Base-by-base conservation (phyloP, 2,329 filamentous ascomycete species). In the Cercospora nicotianae region DNA sequence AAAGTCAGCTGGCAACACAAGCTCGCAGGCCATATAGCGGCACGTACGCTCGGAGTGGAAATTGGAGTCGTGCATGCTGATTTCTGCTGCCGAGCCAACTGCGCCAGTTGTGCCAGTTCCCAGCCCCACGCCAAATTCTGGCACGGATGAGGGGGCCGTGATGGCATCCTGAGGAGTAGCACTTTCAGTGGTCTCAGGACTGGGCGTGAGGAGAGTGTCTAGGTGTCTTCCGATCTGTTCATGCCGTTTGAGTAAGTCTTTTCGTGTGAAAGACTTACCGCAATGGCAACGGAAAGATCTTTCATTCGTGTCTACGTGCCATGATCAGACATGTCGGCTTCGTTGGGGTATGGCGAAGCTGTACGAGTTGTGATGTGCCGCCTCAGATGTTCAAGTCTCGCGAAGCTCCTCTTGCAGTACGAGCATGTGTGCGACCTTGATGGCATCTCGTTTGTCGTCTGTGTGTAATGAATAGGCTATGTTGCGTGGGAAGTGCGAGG, bases 281-380 rank as follows among this genome's bases (percentile, higher is more conserved):
- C 68, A 69, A 23, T 60, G 51, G n/a, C 68, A 69, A 18, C 36
- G 58, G 45, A 69, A 69, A 3, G 65, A 57, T 59, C 65, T 65
- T 36, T 69, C 68, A 13, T 69, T 69, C 10, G 68, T 69, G 39
- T 69, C 63, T 69, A 20, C 71, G 33, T 23, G 20, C 18, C 53
- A 58, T 18, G 16, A 48, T 60, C 26, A 59, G 64, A 33, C 30
- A 18, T 60, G 39, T 45, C 18, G 30, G 3, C 53, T 31, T 3
- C 20, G 18, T 39, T 53, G 33, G 8, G 36, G n/a, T 48, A 7
- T 28, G 26, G n/a, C 9, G 7, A 18, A 18, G 12, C 45, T 42
- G 42, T 65, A 60, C 64, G 64, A 16, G 64, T 65, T 42, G 33
- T 65, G 57, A 39, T 65, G n/a, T 65, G 64, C 8, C 64, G 39